Percentiles rank a stretch among this genome's conserved stretches.
Evolutionary conservation across 2,329 filamentous ascomycete genomes (phyloP).

Genomic region (Aspergillus novofumigatus): DNA sequence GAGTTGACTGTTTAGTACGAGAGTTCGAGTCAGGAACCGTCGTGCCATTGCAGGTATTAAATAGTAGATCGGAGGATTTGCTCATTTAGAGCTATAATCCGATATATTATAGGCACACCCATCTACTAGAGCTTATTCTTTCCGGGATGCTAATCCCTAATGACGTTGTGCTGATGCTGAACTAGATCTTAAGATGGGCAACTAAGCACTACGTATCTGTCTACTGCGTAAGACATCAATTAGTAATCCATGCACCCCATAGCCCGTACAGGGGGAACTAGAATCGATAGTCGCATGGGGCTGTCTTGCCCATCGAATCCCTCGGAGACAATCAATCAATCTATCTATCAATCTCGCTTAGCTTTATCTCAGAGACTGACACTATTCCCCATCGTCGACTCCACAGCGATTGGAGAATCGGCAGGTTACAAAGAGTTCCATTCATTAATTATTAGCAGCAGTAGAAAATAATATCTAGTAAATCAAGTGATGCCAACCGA

Average conservation of each 20-base stretch:
- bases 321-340: not conserved
- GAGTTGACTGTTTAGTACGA: conserved; percentile 13
- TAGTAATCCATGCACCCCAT: not conserved
- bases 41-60: not conserved
- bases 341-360: not conserved
- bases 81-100: not conserved
- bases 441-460: too few species aligned
- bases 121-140: not conserved
- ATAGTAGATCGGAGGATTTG: not conserved
- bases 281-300: not conserved
- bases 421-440: not conserved
- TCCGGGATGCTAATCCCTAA: not conserved
- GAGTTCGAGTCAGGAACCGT: conserved; percentile 9
- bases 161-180: not conserved
- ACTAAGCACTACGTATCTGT: not conserved
- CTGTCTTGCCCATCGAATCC: not conserved
- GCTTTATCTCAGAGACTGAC: not conserved
- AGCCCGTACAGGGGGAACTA: not conserved
- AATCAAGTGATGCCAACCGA: not conserved
- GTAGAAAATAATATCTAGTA: not conserved
- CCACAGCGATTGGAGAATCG: not conserved
- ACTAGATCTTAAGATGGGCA: not conserved
- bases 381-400: not conserved
- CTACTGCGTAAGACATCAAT: not conserved
- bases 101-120: not conserved